Base-by-base conservation (phyloP, 83 land plant genomes). In the Isoetes engelmannii region DNA sequence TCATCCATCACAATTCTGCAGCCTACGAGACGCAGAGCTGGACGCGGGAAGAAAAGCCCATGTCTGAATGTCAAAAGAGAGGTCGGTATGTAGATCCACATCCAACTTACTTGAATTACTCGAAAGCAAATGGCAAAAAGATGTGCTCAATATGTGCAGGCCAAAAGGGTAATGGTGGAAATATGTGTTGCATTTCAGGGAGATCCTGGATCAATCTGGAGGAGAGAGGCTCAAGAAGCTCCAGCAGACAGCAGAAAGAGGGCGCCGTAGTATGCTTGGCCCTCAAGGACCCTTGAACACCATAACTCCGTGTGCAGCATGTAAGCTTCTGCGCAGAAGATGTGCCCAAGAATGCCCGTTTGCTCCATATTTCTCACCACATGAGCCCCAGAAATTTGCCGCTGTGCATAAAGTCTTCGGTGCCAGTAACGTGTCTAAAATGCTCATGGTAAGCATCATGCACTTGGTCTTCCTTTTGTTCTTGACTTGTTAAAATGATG, bases 321-420 rank as follows among this genome's bases (percentile, higher is more conserved):
- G 83, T 56, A 80, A 80, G 73, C 80, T 81, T 13, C 41, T 81
- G 63, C 61, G 84, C 45, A 56, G 84, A 1, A 53, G 84, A 5
- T 81, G 84, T 45, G 80, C 84, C 4, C 77, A 81, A 61, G 80
- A 77, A 44, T 81, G 84, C 68, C 76, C 76, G 8, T 81, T 81
- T 62, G 69, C 84, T 58, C 84, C 84, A 4, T 81, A 81, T 41
- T 81, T 81, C 70, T 69, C 77, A 15, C 76, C 84, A 6, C 77
- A 81, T 20, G 84, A 81, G 45, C 84, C 80, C 57, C 84, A 81
- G 15, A 81, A 81, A 55, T 81, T 81, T 21, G 84, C 84, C 13
- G 69, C 80, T 45, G 84, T 80, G 57, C 83, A 80, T 61, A 80
- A 80, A 61, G 79, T 79, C 61, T 79, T 79, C 49, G 82, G 82